Percentiles rank a stretch among this genome's conserved stretches.
Evolutionary conservation across 2,329 filamentous ascomycete species (phyloP).

Genomic region (Thielaviopsis ethacetica): DNA sequence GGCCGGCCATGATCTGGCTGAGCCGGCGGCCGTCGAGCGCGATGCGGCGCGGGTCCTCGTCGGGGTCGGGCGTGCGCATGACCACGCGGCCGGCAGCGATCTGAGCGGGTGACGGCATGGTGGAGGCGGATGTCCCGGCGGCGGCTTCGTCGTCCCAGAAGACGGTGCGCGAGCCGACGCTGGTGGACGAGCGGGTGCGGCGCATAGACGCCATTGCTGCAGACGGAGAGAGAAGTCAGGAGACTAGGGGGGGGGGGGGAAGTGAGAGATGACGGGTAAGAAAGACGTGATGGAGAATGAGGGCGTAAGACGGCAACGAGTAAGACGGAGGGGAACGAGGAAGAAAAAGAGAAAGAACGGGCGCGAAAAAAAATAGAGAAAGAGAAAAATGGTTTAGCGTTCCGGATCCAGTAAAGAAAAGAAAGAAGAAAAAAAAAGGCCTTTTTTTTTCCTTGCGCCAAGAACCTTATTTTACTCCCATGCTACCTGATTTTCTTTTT

Average conservation of each 20-base stretch:
- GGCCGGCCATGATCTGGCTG: slow-evolving; percentile 43
- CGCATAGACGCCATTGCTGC: slow-evolving; percentile 21
- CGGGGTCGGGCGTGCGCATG: slow-evolving; percentile 16
- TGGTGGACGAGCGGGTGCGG: slow-evolving; percentile 22
- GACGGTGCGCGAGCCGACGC: slow-evolving; percentile 13
- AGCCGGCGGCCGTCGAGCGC: slow-evolving; percentile 41
- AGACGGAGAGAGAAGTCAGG: too few relatives aligned
- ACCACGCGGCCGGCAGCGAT: slow-evolving; percentile 4
- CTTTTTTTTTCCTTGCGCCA: too few relatives aligned
- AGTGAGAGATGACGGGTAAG: neutral
- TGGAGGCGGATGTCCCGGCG: slow-evolving; percentile 11
- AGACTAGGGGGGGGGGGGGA: neutral
- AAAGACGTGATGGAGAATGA: too few relatives aligned
- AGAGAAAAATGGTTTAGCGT: neutral
- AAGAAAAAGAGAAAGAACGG: neutral
- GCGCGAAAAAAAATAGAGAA: neutral
- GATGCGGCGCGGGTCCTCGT: slow-evolving; percentile 29
- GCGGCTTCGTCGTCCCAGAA: slow-evolving; percentile 14
- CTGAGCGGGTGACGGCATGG: slow-evolving; percentile 7
- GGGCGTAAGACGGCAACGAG: neutral
- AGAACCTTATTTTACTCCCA: too few relatives aligned
- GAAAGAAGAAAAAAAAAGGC: too few relatives aligned
- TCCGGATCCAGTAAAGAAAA: too few relatives aligned
- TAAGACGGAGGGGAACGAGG: neutral
- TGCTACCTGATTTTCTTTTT: too few relatives aligned